phyloP scores from a whole-genome alignment of 352 stramenopile genomes.

The Blastocystis sp. region DNA sequence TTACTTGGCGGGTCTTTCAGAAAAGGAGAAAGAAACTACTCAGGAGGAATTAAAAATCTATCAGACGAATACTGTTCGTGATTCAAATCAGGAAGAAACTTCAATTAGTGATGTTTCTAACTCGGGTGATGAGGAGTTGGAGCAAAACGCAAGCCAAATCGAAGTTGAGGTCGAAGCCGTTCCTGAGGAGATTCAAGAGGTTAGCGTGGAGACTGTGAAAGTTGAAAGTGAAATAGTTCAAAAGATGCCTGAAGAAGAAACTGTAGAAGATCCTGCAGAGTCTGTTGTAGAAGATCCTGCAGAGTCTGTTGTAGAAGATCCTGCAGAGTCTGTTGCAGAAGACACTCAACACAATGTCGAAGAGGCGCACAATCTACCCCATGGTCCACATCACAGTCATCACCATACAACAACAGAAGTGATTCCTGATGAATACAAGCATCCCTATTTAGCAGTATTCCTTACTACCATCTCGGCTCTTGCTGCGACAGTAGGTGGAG shows the following conservation, averaged over 20 bases:
- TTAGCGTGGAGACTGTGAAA: not conserved
- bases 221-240: not conserved
- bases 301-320: not conserved
- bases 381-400: not conserved
- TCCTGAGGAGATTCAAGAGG: not conserved
- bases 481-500: constrained; percentile 17
- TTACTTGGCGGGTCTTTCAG: not conserved
- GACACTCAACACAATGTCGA: not conserved
- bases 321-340: not conserved
- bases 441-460: constrained; percentile 31
- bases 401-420: not conserved
- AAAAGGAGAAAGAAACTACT: not conserved
- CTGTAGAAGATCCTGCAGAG: not conserved
- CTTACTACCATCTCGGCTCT: constrained; percentile 25
- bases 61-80: not conserved
- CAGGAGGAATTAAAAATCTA: not conserved
- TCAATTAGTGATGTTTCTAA: no score
- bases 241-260: not conserved
- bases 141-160: no score
- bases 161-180: not conserved
- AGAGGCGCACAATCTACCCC: not conserved
- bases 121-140: no score
- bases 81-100: no score
- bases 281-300: not conserved
- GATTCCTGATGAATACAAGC: constrained; percentile 32